Evolutionary conservation across 2,329 filamentous ascomycete genomes (phyloP).

Genomic region (Aspergillus pseudoterreus): DNA sequence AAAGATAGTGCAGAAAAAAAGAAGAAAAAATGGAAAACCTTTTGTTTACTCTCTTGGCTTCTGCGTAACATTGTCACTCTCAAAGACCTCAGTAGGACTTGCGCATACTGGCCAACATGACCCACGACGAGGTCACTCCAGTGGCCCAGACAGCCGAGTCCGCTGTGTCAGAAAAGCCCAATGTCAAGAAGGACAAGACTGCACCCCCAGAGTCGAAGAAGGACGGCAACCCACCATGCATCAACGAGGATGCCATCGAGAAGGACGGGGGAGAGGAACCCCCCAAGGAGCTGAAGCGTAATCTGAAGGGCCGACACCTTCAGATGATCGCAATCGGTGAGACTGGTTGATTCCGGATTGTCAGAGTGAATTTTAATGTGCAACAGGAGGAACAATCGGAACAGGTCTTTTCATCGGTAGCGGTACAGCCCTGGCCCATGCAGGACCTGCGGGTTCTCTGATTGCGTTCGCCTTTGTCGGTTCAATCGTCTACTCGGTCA

Average conservation of each 20-base stretch:
- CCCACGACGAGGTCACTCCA: conserved; percentile 6
- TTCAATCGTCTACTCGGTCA: conserved; percentile 69
- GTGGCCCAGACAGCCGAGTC: conserved; percentile 2
- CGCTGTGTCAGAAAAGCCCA: not conserved
- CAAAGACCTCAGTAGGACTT: not conserved
- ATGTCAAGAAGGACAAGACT: not conserved
- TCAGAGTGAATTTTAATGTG: not conserved
- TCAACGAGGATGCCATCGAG: not conserved
- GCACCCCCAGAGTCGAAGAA: not conserved
- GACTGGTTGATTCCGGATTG: not conserved
- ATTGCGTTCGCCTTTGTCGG: conserved; percentile 68
- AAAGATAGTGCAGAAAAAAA: not conserved
- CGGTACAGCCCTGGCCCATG: conserved; percentile 57
- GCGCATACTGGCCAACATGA: conserved; percentile 1
- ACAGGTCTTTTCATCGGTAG: conserved; percentile 69
- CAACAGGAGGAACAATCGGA: conserved; percentile 59
- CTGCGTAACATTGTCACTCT: not conserved
- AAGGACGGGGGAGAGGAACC: conserved; percentile 2
- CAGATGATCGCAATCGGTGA: conserved; percentile 23
- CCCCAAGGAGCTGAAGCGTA: conserved; percentile 16
- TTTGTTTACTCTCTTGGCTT: not conserved
- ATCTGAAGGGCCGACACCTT: conserved; percentile 19
- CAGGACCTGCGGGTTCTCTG: conserved; percentile 63
- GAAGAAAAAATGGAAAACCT: not conserved
- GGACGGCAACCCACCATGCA: not conserved